Percentiles rank a stretch among this genome's conserved stretches.
Evolutionary conservation across 1,284 basidiomycete species (phyloP).

Genomic region (Malassezia sympodialis): DNA sequence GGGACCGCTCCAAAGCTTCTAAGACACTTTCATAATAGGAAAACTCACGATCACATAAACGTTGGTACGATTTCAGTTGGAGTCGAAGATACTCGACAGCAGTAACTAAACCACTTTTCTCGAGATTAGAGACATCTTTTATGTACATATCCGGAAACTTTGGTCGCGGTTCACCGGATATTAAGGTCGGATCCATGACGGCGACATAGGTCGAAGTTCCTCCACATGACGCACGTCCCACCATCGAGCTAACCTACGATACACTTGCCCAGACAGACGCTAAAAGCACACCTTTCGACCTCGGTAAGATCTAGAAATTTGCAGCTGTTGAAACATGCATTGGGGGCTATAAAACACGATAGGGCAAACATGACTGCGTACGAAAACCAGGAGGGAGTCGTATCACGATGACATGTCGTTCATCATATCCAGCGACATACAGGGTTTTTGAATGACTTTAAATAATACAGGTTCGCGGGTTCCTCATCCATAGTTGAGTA

Average conservation of each 20-base stretch:
- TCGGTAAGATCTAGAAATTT: neutral
- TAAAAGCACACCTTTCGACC: too few species aligned
- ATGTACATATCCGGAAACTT: conserved; percentile 14
- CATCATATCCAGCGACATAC: conserved; percentile 1
- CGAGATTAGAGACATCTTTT: conserved; percentile 72
- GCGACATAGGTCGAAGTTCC: neutral
- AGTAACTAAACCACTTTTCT: conserved; percentile 73
- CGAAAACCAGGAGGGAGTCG: neutral
- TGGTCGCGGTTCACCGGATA: neutral
- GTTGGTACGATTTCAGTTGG: conserved; percentile 35
- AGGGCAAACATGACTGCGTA: conserved; percentile 3
- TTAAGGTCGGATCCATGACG: neutral
- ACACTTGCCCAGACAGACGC: too few species aligned
- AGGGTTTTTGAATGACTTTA: neutral
- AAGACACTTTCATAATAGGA: conserved; percentile 18
- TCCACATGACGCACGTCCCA: neutral
- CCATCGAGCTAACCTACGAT: neutral
- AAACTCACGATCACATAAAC: conserved; percentile 30
- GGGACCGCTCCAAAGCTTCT: neutral
- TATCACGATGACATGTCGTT: neutral
- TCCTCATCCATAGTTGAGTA: conserved; percentile 18
- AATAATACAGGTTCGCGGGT: conserved; percentile 5
- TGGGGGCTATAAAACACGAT: conserved; percentile 13
- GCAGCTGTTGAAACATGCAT: conserved; percentile 20
- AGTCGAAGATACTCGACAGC: conserved; percentile 43